These are phyloP conservation scores for Leccinum uliginosum DNA, from an alignment of 768 basidiomycete genomes.

Conservation along the genomic window DNA sequence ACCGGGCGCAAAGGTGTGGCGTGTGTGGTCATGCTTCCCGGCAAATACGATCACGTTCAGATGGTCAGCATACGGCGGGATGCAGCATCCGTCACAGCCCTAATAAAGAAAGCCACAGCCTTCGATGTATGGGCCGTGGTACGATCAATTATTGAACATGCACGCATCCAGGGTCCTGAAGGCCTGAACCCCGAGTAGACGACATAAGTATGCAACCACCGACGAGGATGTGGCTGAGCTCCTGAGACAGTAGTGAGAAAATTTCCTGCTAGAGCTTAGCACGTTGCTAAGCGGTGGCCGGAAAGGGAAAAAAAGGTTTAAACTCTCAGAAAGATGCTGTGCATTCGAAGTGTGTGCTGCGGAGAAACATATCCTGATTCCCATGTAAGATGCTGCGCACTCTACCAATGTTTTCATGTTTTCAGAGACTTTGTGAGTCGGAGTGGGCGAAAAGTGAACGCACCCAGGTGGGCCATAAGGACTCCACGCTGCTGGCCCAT, in stretches of 20 bases:
- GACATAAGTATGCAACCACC: constrained; percentile 2
- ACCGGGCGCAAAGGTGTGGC: constrained; percentile 26
- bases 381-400: not conserved
- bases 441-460: not conserved
- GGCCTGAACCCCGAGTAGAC: constrained; percentile 14
- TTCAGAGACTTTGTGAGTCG: not conserved
- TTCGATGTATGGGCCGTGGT: not conserved
- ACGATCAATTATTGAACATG: constrained; percentile 19
- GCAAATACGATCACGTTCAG: constrained; percentile 6
- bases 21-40: constrained; percentile 4
- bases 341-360: constrained; percentile 3
- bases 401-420: no score
- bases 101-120: constrained; percentile 8
- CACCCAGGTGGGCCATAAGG: not conserved
- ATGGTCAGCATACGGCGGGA: constrained; percentile 11
- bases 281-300: not conserved
- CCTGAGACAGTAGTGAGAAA: not conserved
- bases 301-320: not conserved
- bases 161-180: constrained; percentile 15
- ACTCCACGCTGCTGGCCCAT: constrained; percentile 9
- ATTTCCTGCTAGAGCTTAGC: not conserved
- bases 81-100: constrained; percentile 14
- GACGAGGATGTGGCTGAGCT: not conserved
- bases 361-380: constrained; percentile 1
- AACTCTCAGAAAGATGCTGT: not conserved